A percentile compares a stretch with the other conserved stretches of the same genome.
These are phyloP conservation scores for Saprolegnia parasitica DNA, from an alignment of 352 stramenopile genomes.

Conservation along the genomic window DNA sequence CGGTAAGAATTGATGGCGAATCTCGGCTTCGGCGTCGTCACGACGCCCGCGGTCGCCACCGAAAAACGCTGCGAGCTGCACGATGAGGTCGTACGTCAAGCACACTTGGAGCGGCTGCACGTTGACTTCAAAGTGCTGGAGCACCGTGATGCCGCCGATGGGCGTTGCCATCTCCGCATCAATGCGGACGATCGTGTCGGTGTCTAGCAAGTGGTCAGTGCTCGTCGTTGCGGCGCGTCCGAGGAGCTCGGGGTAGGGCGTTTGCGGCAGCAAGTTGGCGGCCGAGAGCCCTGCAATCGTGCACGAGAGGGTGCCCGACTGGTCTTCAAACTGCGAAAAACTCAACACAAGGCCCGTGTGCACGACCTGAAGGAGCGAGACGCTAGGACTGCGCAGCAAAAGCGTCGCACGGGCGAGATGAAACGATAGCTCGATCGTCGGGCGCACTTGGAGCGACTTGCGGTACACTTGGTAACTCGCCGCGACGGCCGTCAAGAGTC, in stretches of 20 bases:
- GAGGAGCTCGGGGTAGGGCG: conserved; percentile 68
- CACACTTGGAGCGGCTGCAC: conserved; percentile 81
- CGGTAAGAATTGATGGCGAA: conserved; percentile 23
- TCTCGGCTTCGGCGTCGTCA: conserved; percentile 4
- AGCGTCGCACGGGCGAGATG: conserved; percentile 51
- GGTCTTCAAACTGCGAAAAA: conserved; percentile 66
- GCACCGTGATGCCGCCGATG: conserved; percentile 48
- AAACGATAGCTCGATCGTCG: conserved; percentile 66
- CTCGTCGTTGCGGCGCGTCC: conserved; percentile 35
- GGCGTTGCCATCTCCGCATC: conserved; percentile 69
- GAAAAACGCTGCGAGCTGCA: conserved; percentile 64
- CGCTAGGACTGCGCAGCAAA: conserved; percentile 49
- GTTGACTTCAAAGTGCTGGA: conserved; percentile 84
- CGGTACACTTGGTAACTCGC: neutral
- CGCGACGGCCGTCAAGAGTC: neutral
- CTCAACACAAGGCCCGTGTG: conserved; percentile 48
- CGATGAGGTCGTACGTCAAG: conserved; percentile 70
- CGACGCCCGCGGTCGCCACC: neutral
- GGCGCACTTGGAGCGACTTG: conserved; percentile 40
- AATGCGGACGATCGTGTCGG: conserved; percentile 64
- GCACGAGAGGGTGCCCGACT: conserved; percentile 56
- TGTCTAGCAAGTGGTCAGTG: conserved; percentile 47
- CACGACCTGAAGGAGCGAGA: conserved; percentile 54
- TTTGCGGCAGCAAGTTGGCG: conserved; percentile 60
- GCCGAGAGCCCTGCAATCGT: conserved; percentile 55